Conservation (phyloP, 208 protist species). For the Porcisia deanei region DNA sequence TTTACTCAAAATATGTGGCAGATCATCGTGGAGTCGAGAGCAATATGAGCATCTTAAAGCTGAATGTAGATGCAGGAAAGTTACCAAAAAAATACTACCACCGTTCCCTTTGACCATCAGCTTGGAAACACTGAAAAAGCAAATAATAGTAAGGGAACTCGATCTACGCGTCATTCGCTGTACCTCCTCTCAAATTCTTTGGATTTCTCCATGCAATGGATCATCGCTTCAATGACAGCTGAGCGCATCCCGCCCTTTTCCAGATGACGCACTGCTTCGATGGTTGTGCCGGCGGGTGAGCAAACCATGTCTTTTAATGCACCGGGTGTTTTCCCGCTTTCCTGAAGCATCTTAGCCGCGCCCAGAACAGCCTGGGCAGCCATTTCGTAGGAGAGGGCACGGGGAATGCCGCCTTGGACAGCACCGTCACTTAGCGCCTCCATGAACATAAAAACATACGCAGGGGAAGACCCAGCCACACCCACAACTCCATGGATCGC, state of each 20-base stretch:
- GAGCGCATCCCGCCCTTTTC: constrained; percentile 91
- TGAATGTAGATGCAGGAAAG: too few relatives aligned
- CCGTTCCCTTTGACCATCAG: too few relatives aligned
- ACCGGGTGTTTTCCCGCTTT: constrained; percentile 62
- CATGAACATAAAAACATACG: constrained; percentile 96
- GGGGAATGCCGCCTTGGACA: constrained; percentile 88
- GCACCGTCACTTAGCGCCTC: constrained; percentile 97
- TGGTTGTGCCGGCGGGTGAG: constrained; percentile 96
- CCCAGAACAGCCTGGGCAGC: constrained; percentile 94
- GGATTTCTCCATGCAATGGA: constrained; percentile 89
- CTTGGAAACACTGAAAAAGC: neutral
- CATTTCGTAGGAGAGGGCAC: constrained; percentile 83
- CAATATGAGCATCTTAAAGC: too few relatives aligned
- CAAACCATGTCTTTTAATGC: constrained; percentile 93
- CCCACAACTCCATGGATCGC: constrained; percentile 95
- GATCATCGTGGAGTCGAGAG: too few relatives aligned
- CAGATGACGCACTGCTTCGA: constrained; percentile 93
- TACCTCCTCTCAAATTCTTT: constrained; percentile 73
- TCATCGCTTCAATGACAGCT: constrained; percentile 93
- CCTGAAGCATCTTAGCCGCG: constrained; percentile 91
- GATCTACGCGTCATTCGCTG: constrained; percentile 14
- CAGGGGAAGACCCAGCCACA: constrained; percentile 93
- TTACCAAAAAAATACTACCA: too few relatives aligned
- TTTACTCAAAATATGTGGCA: too few relatives aligned
- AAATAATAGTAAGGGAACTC: neutral